A percentile compares a stretch with the other conserved stretches of the same genome.
These are phyloP conservation scores for Termitomyces sp. DNA, from an alignment of 768 basidiomycete genomes.

Conservation along the genomic window DNA sequence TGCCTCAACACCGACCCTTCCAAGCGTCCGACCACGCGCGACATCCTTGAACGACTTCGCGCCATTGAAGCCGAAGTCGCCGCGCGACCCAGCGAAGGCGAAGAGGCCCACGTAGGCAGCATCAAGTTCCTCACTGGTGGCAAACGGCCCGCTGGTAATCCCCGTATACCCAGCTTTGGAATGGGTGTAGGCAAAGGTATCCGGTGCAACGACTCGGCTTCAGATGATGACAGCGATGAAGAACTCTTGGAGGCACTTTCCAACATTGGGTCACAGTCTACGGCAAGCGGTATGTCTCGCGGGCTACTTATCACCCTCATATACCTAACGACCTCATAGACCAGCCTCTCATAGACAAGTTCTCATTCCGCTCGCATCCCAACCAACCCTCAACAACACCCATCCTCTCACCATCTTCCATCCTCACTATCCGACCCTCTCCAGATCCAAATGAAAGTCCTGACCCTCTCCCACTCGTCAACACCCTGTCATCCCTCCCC, in stretches of 20 bases:
- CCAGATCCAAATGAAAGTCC: constrained; percentile 44
- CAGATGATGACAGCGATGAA: constrained; percentile 63
- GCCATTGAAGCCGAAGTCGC: constrained; percentile 84
- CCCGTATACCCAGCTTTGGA: constrained; percentile 87
- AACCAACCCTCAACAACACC: constrained; percentile 32
- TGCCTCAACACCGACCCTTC: constrained; percentile 66
- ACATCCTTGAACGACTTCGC: constrained; percentile 74
- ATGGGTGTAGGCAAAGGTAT: constrained; percentile 63
- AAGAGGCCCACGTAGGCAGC: constrained; percentile 78
- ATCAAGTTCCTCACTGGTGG: constrained; percentile 74
- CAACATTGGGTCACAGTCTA: constrained; percentile 44
- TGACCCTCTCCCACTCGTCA: constrained; percentile 26
- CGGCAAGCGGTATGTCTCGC: constrained; percentile 23
- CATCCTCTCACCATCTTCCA: constrained; percentile 60
- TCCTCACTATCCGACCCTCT: constrained; percentile 63
- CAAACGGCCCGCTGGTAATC: constrained; percentile 51
- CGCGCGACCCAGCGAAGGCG: constrained; percentile 53
- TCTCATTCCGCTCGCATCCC: constrained; percentile 40
- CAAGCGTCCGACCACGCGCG: constrained; percentile 68
- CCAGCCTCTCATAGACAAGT: constrained; percentile 47
- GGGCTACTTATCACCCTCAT: not conserved
- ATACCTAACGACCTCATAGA: constrained; percentile 5
- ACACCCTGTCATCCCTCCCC: constrained; percentile 16
- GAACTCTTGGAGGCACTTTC: constrained; percentile 59
- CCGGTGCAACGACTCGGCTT: constrained; percentile 30